phyloP scores from a whole-genome alignment of 1,139 yeast genomes.

The Blastobotrys serpentis region DNA sequence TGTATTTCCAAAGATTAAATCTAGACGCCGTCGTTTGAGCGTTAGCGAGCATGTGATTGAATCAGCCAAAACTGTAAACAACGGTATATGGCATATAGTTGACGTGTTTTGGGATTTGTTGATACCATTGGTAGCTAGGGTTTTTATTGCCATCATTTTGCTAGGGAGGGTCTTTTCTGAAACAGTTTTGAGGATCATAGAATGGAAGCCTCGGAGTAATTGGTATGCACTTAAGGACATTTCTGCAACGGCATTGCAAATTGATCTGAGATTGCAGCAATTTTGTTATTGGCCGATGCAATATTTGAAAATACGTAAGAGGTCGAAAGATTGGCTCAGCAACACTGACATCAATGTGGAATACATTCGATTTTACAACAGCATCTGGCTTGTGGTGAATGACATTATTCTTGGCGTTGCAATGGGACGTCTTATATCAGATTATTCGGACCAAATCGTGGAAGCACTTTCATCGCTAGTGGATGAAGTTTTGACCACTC shows the following conservation, averaged over 20 bases:
- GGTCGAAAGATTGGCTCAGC: slow-evolving; percentile 38
- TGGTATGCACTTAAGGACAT: slow-evolving; percentile 43
- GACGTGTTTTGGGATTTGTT: slow-evolving; percentile 18
- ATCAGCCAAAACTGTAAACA: slow-evolving; percentile 30
- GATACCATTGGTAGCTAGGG: slow-evolving; percentile 20
- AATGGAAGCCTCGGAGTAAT: slow-evolving; percentile 34
- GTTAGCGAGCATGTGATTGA: slow-evolving; percentile 31
- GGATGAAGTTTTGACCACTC: slow-evolving; percentile 42
- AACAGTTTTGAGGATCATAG: slow-evolving; percentile 40
- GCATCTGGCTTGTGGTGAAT: slow-evolving; percentile 81
- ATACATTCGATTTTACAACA: slow-evolving; percentile 84
- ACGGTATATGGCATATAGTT: slow-evolving; percentile 20
- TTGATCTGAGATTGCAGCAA: slow-evolving; percentile 76
- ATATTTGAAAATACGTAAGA: slow-evolving; percentile 53
- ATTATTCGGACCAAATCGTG: slow-evolving; percentile 44
- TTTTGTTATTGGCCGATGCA: slow-evolving; percentile 80
- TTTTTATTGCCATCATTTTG: slow-evolving; percentile 25
- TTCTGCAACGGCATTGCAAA: slow-evolving; percentile 71
- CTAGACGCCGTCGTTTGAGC: slow-evolving; percentile 25
- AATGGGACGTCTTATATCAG: slow-evolving; percentile 50
- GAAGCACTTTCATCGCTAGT: slow-evolving; percentile 34
- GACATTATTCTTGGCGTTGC: slow-evolving; percentile 77
- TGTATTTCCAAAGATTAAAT: slow-evolving; percentile 32
- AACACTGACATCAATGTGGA: slow-evolving; percentile 49
- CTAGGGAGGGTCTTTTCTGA: slow-evolving; percentile 36